These are phyloP conservation scores for Plasmopara muralis DNA, from an alignment of 352 stramenopile species.

Conservation along the genomic window DNA sequence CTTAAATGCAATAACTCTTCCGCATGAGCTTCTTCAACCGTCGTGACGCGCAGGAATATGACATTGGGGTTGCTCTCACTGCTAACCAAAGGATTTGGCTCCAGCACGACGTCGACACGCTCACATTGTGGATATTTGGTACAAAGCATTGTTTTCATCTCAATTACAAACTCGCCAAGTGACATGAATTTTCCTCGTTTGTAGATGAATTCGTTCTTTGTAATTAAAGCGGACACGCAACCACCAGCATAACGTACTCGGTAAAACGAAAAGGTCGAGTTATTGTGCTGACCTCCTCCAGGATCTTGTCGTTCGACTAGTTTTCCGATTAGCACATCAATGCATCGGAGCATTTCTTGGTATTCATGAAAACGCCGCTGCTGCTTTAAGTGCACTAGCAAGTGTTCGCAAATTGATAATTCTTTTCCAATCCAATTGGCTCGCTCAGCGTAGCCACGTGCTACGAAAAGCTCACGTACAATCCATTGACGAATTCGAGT, in stretches of 20 bases:
- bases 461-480: conserved; percentile 32
- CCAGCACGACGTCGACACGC: conserved; percentile 48
- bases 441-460: conserved; percentile 33
- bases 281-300: conserved; percentile 7
- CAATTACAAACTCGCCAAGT: conserved; percentile 54
- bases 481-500: conserved; percentile 27
- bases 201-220: conserved; percentile 62
- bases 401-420: conserved; percentile 45
- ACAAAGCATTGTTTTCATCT: conserved; percentile 53
- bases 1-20: conserved; percentile 16
- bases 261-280: conserved; percentile 40
- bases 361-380: conserved; percentile 38
- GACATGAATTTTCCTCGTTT: conserved; percentile 63
- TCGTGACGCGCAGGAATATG: conserved; percentile 53
- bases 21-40: conserved; percentile 21
- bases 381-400: conserved; percentile 36
- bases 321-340: conserved; percentile 29
- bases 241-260: conserved; percentile 46
- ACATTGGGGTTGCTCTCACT: conserved; percentile 44
- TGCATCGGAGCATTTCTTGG: conserved; percentile 35
- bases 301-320: conserved; percentile 22
- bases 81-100: conserved; percentile 35
- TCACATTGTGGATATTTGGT: conserved; percentile 49
- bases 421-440: conserved; percentile 47
- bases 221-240: conserved; percentile 37